A percentile compares a stretch with the other conserved stretches of the same genome.
These are phyloP conservation scores for Holtermannia corniformis DNA, from an alignment of 768 basidiomycete species.

Conservation along the genomic window DNA sequence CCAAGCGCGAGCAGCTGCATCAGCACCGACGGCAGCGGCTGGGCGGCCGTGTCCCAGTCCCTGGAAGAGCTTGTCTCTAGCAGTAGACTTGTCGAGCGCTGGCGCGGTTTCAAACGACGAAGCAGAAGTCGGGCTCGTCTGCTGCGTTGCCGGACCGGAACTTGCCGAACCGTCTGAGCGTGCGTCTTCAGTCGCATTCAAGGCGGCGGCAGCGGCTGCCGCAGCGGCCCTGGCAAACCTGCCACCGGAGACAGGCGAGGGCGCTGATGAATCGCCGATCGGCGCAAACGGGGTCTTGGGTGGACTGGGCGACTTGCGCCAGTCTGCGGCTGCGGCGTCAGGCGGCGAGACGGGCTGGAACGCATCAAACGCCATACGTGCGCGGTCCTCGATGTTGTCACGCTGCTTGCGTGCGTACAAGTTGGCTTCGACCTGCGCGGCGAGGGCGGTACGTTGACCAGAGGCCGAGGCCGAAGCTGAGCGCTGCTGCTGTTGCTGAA, in stretches of 20 bases:
- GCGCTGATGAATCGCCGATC: background rate
- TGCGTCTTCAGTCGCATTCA: background rate
- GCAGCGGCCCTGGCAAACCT: background rate
- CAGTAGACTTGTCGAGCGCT: background rate
- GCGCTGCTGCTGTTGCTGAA: conserved; percentile 18
- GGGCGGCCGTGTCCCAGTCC: background rate
- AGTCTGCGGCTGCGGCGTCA: background rate
- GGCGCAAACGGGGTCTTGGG: background rate
- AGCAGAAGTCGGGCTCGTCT: no score
- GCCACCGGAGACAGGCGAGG: background rate
- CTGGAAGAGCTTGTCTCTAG: background rate
- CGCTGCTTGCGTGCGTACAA: conserved; percentile 5
- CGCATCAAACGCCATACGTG: background rate
- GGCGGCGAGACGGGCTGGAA: background rate
- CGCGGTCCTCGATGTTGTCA: background rate
- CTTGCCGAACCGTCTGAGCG: background rate
- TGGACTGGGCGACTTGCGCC: background rate
- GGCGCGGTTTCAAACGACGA: background rate
- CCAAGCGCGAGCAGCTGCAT: background rate
- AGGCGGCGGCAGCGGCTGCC: background rate
- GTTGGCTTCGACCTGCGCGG: conserved; percentile 10
- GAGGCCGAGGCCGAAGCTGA: conserved; percentile 6
- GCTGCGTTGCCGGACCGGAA: background rate
- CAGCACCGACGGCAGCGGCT: background rate
- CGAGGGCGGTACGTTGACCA: conserved; percentile 5